Base-by-base conservation (phyloP, 2,329 filamentous ascomycete species). In the Pseudohalonectria lignicola region DNA sequence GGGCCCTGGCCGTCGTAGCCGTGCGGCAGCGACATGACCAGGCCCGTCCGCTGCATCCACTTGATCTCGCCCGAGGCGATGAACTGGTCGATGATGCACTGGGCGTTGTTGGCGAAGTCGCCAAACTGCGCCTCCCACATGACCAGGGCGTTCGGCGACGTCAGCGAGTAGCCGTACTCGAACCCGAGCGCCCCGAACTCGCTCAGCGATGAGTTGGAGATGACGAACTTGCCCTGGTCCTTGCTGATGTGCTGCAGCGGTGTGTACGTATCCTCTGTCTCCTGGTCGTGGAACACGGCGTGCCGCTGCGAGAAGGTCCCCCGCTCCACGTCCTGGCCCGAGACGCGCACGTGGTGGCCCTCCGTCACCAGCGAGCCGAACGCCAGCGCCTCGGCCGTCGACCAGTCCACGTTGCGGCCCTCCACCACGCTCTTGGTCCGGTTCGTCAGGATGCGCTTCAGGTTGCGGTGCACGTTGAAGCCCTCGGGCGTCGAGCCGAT, bases 51-150 rank as follows among this genome's bases (percentile, higher is more conserved):
- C 70, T 98, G 92, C 65, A 96, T 82, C 92, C 92, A 98, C 69
- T 98, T 98, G 47, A 85, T 81, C 67, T 98, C 92, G 57, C 92
- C 92, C 45, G 92, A 95, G 36, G 92, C 90, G 52, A 98, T 82
- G 66, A 98, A 98, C 65, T 98, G 92, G 61, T 98, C 92, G 55
- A 98, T 93, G 63, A 98, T 93, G 61, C 87, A 94, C 66, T 98
- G 92, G 31, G 92, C 90, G 56, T 95, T 98, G 75, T 98, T 98
- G 72, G 92, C 92, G 54, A 98, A 98, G 64, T 98, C 92, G 71
- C 92, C 92, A 55, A 98, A 98, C 64, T 98, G 92, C 28, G 92
- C 92, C 67, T 98, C 92, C 92, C 92, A 98, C 79, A 98, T 94
- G 51, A 98, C 90, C 19, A 98, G 77, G 28, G 92, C 90, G 57